Conservation (phyloP, 805 yeast genomes). For the Clavispora carvajalis region DNA sequence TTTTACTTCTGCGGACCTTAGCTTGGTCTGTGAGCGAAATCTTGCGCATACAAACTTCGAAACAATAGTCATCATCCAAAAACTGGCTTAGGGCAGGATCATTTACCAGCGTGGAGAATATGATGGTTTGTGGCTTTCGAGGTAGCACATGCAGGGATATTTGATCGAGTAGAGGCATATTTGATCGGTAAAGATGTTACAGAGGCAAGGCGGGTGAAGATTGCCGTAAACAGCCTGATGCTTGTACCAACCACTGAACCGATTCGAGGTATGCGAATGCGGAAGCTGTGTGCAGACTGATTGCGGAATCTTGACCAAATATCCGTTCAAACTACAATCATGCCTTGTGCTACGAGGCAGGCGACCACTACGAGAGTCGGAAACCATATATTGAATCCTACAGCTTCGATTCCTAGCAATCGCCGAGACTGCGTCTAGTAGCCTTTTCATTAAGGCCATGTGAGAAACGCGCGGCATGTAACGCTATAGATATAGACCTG, state of each 20-base stretch:
- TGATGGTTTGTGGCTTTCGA: neutral
- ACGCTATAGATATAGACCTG: too few species aligned
- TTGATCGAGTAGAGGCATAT: neutral
- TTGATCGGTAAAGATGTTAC: neutral
- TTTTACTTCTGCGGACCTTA: conserved; percentile 36
- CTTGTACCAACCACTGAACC: too few species aligned
- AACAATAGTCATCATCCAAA: conserved; percentile 32
- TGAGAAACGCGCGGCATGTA: too few species aligned
- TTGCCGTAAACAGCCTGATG: too few species aligned
- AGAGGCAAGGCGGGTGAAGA: too few species aligned
- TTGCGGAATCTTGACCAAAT: neutral
- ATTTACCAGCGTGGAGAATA: conserved; percentile 13
- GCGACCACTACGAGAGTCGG: too few species aligned
- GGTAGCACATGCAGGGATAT: neutral
- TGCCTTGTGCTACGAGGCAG: too few species aligned
- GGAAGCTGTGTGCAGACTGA: neutral
- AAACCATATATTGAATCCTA: too few species aligned
- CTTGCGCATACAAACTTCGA: conserved; percentile 45
- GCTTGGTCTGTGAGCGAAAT: conserved; percentile 40
- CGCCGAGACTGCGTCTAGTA: too few species aligned
- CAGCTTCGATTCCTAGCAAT: too few species aligned
- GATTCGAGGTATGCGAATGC: too few species aligned
- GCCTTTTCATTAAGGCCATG: too few species aligned
- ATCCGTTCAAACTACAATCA: neutral
- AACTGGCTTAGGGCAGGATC: conserved; percentile 1